A percentile compares a stretch with the other conserved stretches of the same genome.
These are phyloP conservation scores for Strigomonas galati DNA, from an alignment of 208 protist genomes.

Conservation along the genomic window DNA sequence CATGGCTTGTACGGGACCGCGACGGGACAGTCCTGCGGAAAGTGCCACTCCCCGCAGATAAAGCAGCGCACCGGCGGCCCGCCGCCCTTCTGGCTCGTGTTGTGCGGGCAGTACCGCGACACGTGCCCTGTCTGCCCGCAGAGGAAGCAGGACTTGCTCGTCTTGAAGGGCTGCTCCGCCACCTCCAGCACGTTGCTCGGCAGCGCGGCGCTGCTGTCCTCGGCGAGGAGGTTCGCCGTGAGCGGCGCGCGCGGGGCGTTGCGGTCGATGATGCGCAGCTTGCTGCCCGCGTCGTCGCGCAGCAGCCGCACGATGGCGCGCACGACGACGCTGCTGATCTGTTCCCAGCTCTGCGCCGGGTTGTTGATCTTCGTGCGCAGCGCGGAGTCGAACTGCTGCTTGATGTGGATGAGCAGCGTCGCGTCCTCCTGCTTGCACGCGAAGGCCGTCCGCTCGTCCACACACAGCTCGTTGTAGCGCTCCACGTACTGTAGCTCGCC, in stretches of 20 bases:
- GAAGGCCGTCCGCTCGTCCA: conserved; percentile 79
- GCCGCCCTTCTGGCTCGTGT: conserved; percentile 35
- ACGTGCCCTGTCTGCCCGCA: conserved; percentile 80
- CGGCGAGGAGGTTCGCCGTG: conserved; percentile 36
- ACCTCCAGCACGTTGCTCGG: conserved; percentile 8
- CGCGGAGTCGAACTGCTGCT: conserved; percentile 81
- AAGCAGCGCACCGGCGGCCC: conserved; percentile 79
- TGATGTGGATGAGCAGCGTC: conserved; percentile 74
- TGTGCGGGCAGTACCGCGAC: conserved; percentile 73
- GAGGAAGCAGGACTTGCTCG: conserved; percentile 63
- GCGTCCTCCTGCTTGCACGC: conserved; percentile 78
- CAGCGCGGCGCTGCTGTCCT: conserved; percentile 13
- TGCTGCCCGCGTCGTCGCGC: conserved; percentile 47
- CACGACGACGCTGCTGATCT: conserved; percentile 75
- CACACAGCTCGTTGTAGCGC: conserved; percentile 78
- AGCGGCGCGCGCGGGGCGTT: conserved; percentile 45
- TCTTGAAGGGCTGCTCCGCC: conserved; percentile 54
- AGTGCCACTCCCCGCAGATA: conserved; percentile 88
- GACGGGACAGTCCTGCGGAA: conserved; percentile 68
- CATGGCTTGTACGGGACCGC: conserved; percentile 27
- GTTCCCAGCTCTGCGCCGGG: conserved; percentile 75
- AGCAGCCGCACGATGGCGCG: conserved; percentile 82
- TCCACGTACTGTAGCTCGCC: conserved; percentile 72
- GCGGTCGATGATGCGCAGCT: conserved; percentile 69
- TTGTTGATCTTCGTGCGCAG: conserved; percentile 87